These are phyloP conservation scores for Cardamine occulta DNA, from an alignment of 345 rosid species.

Conservation along the genomic window DNA sequence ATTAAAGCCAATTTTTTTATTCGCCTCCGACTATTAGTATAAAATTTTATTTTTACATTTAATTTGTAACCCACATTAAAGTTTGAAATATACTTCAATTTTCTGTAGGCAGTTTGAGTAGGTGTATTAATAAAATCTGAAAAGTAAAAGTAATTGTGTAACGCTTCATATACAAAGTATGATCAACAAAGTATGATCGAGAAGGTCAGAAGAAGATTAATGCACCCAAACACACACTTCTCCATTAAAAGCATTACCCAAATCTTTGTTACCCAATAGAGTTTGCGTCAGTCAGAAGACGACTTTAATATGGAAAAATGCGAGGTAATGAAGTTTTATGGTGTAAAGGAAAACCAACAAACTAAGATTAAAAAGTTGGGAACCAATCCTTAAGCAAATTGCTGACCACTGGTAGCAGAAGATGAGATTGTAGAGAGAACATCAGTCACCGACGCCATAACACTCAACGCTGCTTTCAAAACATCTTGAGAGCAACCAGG, in stretches of 20 bases:
- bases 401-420: slow-evolving; percentile 47
- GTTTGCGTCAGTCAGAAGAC: slow-evolving; percentile 4
- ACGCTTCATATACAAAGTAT: background rate
- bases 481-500: slow-evolving; percentile 98
- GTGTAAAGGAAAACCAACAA: background rate
- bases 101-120: background rate
- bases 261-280: slow-evolving; percentile 28
- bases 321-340: slow-evolving; percentile 10
- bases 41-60: background rate
- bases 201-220: background rate
- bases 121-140: background rate
- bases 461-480: slow-evolving; percentile 93
- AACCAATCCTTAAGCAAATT: slow-evolving; percentile 23
- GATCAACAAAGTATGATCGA: background rate
- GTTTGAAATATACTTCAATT: background rate
- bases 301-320: background rate
- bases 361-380: background rate
- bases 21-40: background rate
- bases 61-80: background rate
- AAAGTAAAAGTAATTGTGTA: background rate
- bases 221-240: background rate
- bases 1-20: background rate
- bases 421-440: slow-evolving; percentile 78
- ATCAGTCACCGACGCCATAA: slow-evolving; percentile 90
- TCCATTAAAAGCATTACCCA: background rate